Evolutionary conservation across 495 filamentous ascomycete genomes (phyloP), one percentile per base, ranked within the genome.

Genomic region (Aspergillus bridgeri): DNA sequence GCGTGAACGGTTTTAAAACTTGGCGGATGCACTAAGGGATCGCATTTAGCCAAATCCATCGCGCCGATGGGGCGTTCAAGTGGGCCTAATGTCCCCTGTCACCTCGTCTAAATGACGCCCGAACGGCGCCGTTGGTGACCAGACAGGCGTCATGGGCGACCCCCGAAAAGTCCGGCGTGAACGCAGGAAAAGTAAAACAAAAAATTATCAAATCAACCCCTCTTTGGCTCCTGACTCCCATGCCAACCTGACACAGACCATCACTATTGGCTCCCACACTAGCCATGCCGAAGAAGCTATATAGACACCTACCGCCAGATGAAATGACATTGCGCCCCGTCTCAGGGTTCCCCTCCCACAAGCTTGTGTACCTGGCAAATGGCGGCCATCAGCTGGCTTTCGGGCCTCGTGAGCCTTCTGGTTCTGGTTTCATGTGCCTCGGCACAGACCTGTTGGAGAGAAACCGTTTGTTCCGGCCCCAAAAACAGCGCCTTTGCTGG

Each of bases 401-500:
- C 18, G 22, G 17, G 60, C 9, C 15, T 69, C 18, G 18, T 68
- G n/a, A 46, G 59, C 21, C 25, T 65, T 2, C 56, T 67, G 42
- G 58, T 56, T 47, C 45, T 69, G 5, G 42, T 63, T 38, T 50
- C 60, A 17, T 18, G 52, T 21, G 65, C 51, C 9, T 42, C 57
- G 15, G 72, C 77, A 5, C 63, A 74, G 33, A 61, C 48, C 29
- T 88, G 85, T 61, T 88, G 84, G 85, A 70, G 79, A 51, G 65
- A 82, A 51, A 82, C 79, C 6, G 64, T 73, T 42, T 88, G 85
- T 56, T 78, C 77, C 21, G 81, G 83, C 0, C 78, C 83, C 23
- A 58, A 65, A 15, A 58, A 75, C 13, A 55, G 74, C 23, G 76
- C 81, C n/a, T 88, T 87, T 57, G 75, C 78, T 0, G 84, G 84